Evolutionary conservation across 192 early-diverging fungal genomes (phyloP).

Genomic region (Podila verticillata): DNA sequence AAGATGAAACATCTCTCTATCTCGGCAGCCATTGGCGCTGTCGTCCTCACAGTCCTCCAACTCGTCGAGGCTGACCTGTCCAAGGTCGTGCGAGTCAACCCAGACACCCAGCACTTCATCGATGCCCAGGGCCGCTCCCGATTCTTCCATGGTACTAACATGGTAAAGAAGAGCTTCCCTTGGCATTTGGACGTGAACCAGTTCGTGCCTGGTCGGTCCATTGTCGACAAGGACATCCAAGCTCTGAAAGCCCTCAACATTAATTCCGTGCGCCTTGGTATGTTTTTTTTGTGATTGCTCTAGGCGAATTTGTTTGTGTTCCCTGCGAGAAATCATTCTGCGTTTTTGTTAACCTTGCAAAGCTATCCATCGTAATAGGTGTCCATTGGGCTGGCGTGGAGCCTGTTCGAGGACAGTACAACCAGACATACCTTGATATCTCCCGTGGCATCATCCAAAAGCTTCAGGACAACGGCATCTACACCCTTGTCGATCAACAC

Average conservation of each 20-base stretch:
- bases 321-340: too few relatives aligned
- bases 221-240: slow-evolving; percentile 55
- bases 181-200: slow-evolving; percentile 49
- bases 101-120: slow-evolving; percentile 47
- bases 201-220: slow-evolving; percentile 59
- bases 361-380: slow-evolving; percentile 16
- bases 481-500: slow-evolving; percentile 71
- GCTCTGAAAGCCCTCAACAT: slow-evolving; percentile 36
- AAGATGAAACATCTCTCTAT: slow-evolving; percentile 29
- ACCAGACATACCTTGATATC: slow-evolving; percentile 62
- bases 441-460: slow-evolving; percentile 59
- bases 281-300: too few relatives aligned
- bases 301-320: too few relatives aligned
- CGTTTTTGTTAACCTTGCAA: too few relatives aligned
- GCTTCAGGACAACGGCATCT: slow-evolving; percentile 64
- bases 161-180: slow-evolving; percentile 63
- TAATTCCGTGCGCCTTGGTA: slow-evolving; percentile 8
- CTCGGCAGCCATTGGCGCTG: slow-evolving; percentile 13
- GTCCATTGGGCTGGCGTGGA: slow-evolving; percentile 75
- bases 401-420: slow-evolving; percentile 66
- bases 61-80: slow-evolving; percentile 39
- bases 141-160: slow-evolving; percentile 67
- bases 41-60: slow-evolving; percentile 5
- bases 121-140: slow-evolving; percentile 59
- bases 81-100: slow-evolving; percentile 56